Percentiles rank a stretch among this genome's conserved stretches.
Evolutionary conservation across 2,329 filamentous ascomycete species (phyloP).

Genomic region (Purpureocillium takamizusanense): DNA sequence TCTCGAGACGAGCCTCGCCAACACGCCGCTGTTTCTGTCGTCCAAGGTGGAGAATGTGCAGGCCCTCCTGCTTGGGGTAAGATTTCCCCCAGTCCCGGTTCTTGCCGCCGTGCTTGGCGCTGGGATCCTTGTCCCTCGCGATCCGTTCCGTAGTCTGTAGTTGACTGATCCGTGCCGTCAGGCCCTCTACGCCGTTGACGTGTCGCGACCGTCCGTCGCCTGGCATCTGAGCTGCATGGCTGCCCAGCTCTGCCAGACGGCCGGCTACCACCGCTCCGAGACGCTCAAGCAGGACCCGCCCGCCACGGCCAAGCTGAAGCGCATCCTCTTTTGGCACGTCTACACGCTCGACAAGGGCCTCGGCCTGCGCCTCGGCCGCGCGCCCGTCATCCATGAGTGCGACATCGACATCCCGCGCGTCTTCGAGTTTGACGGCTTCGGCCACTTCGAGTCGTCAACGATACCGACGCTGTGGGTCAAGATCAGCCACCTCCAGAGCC

Average conservation of each 20-base stretch:
- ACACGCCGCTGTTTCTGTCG: constrained; percentile 47
- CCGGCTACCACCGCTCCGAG: constrained; percentile 48
- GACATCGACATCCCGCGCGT: constrained; percentile 43
- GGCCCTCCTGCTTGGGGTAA: constrained; percentile 48
- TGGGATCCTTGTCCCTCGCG: too few relatives aligned
- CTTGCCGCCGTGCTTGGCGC: too few relatives aligned
- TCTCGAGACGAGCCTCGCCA: constrained; percentile 38
- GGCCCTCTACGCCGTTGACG: constrained; percentile 53
- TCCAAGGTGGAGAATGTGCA: constrained; percentile 45
- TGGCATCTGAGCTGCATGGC: constrained; percentile 54
- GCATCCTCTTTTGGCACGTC: constrained; percentile 37
- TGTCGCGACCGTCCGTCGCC: constrained; percentile 53
- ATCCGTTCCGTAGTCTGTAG: too few relatives aligned
- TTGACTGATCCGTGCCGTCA: constrained; percentile 18
- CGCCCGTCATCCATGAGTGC: constrained; percentile 48
- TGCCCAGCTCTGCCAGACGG: constrained; percentile 49
- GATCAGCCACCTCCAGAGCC: constrained; percentile 46
- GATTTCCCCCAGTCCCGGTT: constrained; percentile 11
- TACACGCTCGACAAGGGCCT: constrained; percentile 52
- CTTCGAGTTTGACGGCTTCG: constrained; percentile 32
- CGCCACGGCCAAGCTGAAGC: constrained; percentile 23
- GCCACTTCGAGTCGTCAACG: constrained; percentile 17
- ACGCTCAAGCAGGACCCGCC: constrained; percentile 22
- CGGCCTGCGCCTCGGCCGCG: constrained; percentile 48
- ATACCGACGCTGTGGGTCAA: constrained; percentile 46